Conservation (phyloP, 768 basidiomycete species). For the Boletus fagicola region DNA sequence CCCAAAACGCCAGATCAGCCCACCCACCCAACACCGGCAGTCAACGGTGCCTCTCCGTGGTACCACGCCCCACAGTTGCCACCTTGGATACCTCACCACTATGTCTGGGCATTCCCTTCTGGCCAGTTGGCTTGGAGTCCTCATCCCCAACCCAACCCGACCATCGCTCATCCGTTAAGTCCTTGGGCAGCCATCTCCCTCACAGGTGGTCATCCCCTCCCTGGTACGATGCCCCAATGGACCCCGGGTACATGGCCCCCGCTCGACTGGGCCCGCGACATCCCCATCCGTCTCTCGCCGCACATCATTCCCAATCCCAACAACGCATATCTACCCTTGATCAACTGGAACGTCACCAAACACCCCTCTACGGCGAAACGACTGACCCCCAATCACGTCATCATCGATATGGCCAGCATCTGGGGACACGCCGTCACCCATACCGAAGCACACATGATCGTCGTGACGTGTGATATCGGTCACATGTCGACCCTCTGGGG, state of each 20-base stretch:
- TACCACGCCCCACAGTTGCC: slow-evolving; percentile 6
- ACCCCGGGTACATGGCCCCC: slow-evolving; percentile 30
- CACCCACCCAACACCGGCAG: neutral
- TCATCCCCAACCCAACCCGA: slow-evolving; percentile 17
- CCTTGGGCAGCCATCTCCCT: slow-evolving; percentile 18
- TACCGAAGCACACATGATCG: slow-evolving; percentile 20
- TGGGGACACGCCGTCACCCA: slow-evolving; percentile 22
- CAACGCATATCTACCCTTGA: slow-evolving; percentile 27
- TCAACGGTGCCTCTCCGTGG: slow-evolving; percentile 2
- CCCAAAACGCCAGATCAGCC: slow-evolving; percentile 8
- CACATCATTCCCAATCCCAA: slow-evolving; percentile 34
- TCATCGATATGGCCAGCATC: slow-evolving; percentile 20
- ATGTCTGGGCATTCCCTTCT: slow-evolving; percentile 24
- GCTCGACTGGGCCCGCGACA: slow-evolving; percentile 18
- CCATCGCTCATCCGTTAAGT: slow-evolving; percentile 1
- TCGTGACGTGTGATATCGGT: slow-evolving; percentile 26
- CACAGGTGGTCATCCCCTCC: slow-evolving; percentile 26
- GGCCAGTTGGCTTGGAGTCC: slow-evolving; percentile 30
- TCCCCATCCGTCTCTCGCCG: slow-evolving; percentile 28
- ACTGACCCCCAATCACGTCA: slow-evolving; percentile 28
- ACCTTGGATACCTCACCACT: slow-evolving; percentile 20
- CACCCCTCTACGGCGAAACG: slow-evolving; percentile 33
- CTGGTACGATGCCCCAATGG: slow-evolving; percentile 28
- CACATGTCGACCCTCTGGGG: slow-evolving; percentile 43
- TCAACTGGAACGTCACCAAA: slow-evolving; percentile 39